phyloP scores from a whole-genome alignment of 768 basidiomycete species.

The Pisolithus microcarpus region DNA sequence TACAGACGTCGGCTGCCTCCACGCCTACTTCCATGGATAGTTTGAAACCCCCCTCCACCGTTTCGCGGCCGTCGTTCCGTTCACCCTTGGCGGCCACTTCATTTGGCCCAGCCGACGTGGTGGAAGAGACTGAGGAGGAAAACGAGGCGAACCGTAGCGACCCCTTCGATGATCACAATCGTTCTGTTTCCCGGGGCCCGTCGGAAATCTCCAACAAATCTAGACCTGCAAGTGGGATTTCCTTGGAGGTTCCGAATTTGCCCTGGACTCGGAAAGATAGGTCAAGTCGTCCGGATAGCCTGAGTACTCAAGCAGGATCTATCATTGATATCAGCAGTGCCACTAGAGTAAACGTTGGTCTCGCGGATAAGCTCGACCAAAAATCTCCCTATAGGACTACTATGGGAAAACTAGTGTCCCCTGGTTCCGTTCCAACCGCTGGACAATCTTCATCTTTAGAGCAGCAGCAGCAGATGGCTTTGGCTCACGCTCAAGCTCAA shows the following conservation, averaged over 20 bases:
- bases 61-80: slow-evolving; percentile 39
- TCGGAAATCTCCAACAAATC: slow-evolving; percentile 15
- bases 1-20: slow-evolving; percentile 46
- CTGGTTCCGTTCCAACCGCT: slow-evolving; percentile 28
- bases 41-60: slow-evolving; percentile 33
- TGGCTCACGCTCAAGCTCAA: slow-evolving; percentile 55
- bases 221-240: slow-evolving; percentile 31
- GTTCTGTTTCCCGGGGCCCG: slow-evolving; percentile 19
- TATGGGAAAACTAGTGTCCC: slow-evolving; percentile 54
- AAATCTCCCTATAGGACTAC: slow-evolving; percentile 51
- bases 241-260: slow-evolving; percentile 31
- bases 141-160: slow-evolving; percentile 29
- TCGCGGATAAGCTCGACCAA: slow-evolving; percentile 34
- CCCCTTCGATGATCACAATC: slow-evolving; percentile 58
- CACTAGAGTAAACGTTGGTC: slow-evolving; percentile 60
- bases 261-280: slow-evolving; percentile 37
- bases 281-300: slow-evolving; percentile 49
- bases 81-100: slow-evolving; percentile 68
- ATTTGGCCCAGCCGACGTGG: slow-evolving; percentile 63
- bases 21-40: slow-evolving; percentile 28
- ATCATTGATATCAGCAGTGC: slow-evolving; percentile 56
- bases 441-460: slow-evolving; percentile 33
- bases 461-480: slow-evolving; percentile 61
- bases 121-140: slow-evolving; percentile 38
- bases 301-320: slow-evolving; percentile 57